Evolutionary conservation across 2,329 filamentous ascomycete species (phyloP).

Genomic region (Aspergillus uvarum): DNA sequence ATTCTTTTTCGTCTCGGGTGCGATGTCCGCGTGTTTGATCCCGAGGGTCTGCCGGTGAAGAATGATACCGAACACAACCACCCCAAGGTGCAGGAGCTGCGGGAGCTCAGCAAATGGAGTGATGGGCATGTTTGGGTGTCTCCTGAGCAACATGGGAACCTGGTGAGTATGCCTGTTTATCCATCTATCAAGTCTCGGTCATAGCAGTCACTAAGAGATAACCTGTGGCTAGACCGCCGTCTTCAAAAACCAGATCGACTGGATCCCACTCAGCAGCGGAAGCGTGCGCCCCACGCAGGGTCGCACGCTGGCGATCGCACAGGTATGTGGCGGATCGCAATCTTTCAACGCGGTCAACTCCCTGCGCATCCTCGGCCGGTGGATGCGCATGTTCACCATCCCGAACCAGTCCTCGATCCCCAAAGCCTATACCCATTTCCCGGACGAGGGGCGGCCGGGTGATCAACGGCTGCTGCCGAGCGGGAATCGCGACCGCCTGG

Average conservation of each 20-base stretch:
- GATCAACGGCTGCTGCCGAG: slow-evolving; percentile 56
- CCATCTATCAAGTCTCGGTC: not conserved
- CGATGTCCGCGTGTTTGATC: slow-evolving; percentile 64
- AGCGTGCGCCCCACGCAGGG: slow-evolving; percentile 66
- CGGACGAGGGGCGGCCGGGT: slow-evolving; percentile 47
- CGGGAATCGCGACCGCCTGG: slow-evolving; percentile 58
- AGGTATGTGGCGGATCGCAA: slow-evolving; percentile 65
- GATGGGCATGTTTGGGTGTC: slow-evolving; percentile 67
- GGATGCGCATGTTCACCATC: slow-evolving; percentile 70
- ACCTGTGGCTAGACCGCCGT: slow-evolving; percentile 52
- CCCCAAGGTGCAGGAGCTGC: slow-evolving; percentile 62
- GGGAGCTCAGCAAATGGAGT: slow-evolving; percentile 62
- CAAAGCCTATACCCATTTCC: slow-evolving; percentile 63
- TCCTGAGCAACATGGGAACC: slow-evolving; percentile 66
- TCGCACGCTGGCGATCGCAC: slow-evolving; percentile 61
- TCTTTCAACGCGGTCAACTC: slow-evolving; percentile 68
- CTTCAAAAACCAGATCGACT: slow-evolving; percentile 71
- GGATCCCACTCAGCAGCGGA: slow-evolving; percentile 63
- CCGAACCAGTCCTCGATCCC: slow-evolving; percentile 66
- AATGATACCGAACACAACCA: slow-evolving; percentile 61
- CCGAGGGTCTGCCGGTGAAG: slow-evolving; percentile 60
- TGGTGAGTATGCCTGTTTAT: slow-evolving; percentile 41
- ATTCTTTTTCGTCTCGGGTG: slow-evolving; percentile 65
- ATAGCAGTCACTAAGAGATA: too few species aligned
- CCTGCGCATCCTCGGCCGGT: slow-evolving; percentile 64